These are phyloP conservation scores for Adansonia gregorii DNA, from an alignment of 441 rosid species.

Conservation along the genomic window DNA sequence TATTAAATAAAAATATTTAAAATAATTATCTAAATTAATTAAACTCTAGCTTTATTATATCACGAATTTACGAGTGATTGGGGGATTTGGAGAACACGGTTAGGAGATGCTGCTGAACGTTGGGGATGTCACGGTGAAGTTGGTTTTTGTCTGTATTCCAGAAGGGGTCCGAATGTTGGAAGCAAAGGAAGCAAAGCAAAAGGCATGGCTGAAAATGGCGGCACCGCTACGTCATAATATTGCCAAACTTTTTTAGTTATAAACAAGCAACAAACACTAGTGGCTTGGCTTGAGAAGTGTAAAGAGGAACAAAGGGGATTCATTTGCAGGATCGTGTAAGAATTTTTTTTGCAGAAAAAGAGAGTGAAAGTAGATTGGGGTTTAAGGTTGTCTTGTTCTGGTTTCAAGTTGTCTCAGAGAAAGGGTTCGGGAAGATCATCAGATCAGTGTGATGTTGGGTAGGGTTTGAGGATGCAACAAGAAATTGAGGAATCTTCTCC, in stretches of 20 bases:
- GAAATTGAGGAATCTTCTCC: constrained; percentile 24
- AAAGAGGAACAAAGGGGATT: not conserved
- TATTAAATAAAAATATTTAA: no score
- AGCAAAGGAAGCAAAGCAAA: constrained; percentile 68
- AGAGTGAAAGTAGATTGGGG: constrained; percentile 21
- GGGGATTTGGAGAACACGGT: no score
- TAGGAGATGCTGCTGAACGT: not conserved
- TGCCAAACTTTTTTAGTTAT: constrained; percentile 7
- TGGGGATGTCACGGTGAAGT: constrained; percentile 20
- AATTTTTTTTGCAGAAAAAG: not conserved
- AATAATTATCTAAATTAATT: no score
- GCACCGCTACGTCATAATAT: constrained; percentile 56
- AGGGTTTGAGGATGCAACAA: constrained; percentile 42
- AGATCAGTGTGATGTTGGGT: constrained; percentile 40
- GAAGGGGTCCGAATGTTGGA: constrained; percentile 75
- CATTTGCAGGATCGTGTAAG: constrained; percentile 18
- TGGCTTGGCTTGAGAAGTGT: not conserved
- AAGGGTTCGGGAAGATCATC: constrained; percentile 32
- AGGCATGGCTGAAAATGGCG: constrained; percentile 68
- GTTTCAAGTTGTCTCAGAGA: constrained; percentile 27
- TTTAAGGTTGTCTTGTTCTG: constrained; percentile 27
- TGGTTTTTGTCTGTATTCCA: constrained; percentile 63
- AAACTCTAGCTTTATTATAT: no score
- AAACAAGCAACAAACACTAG: constrained; percentile 11
- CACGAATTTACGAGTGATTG: no score